These are phyloP conservation scores for Symbiodinium pilosum DNA, from an alignment of 73 alveolate species.

Conservation along the genomic window DNA sequence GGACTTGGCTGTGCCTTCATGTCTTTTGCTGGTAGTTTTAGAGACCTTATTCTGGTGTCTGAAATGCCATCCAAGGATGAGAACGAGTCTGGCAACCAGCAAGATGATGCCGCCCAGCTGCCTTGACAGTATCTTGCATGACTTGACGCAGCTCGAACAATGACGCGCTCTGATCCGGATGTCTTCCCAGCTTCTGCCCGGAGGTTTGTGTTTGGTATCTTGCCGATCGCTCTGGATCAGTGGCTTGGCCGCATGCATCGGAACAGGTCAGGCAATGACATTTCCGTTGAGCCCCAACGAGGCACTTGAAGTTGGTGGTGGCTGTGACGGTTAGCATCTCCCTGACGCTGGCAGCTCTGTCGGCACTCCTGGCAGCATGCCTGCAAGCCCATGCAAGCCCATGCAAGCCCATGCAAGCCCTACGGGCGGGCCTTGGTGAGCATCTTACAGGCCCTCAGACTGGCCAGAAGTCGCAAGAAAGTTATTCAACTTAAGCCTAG, in stretches of 20 bases:
- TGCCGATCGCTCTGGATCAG: constrained; percentile 60
- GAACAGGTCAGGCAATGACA: too few species aligned
- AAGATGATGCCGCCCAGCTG: constrained; percentile 32
- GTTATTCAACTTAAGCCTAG: too few species aligned
- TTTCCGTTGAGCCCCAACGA: not conserved
- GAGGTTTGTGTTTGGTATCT: constrained; percentile 50
- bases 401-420: too few species aligned
- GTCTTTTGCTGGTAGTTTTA: too few species aligned
- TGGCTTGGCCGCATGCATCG: not conserved
- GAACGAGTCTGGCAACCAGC: constrained; percentile 70
- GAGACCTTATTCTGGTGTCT: too few species aligned
- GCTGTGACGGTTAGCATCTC: constrained; percentile 45
- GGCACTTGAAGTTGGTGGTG: constrained; percentile 10
- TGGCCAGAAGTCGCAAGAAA: too few species aligned
- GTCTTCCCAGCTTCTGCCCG: not conserved
- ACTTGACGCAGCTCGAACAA: too few species aligned
- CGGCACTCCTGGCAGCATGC: constrained; percentile 31
- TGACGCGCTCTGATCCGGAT: too few species aligned
- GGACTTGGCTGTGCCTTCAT: not conserved
- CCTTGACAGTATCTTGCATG: too few species aligned
- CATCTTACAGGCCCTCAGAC: too few species aligned
- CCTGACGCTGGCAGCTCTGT: not conserved
- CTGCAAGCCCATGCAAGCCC: too few species aligned
- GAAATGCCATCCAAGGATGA: constrained; percentile 1
- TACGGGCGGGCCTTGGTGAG: too few species aligned